phyloP scores from a whole-genome alignment of 2,329 filamentous ascomycete genomes.

The Scorias spongiosa region DNA sequence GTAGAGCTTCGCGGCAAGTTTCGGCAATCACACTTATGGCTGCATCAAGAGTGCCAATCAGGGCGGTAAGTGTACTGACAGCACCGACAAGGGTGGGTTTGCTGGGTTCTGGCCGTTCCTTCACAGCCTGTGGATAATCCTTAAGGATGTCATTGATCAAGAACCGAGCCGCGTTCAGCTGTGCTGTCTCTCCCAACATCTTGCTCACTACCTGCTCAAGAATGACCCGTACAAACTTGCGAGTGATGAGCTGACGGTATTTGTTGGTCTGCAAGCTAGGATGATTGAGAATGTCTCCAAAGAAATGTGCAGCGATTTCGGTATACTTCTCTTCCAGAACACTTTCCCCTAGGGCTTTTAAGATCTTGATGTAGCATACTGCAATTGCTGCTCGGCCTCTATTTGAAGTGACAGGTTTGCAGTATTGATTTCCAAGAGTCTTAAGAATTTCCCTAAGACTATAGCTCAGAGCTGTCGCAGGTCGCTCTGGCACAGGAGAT shows the following conservation, averaged over 20 bases:
- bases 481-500: constrained; percentile 62
- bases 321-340: constrained; percentile 73
- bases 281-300: constrained; percentile 65
- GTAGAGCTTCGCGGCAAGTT: constrained; percentile 64
- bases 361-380: constrained; percentile 69
- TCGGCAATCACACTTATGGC: constrained; percentile 70
- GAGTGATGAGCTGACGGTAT: constrained; percentile 70
- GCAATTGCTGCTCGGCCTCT: constrained; percentile 68
- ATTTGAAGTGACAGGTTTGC: constrained; percentile 63
- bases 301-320: constrained; percentile 65
- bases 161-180: constrained; percentile 64
- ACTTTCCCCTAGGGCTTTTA: constrained; percentile 64
- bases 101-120: constrained; percentile 73
- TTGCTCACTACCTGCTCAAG: constrained; percentile 71
- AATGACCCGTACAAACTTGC: constrained; percentile 70
- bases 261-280: constrained; percentile 65
- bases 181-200: constrained; percentile 78
- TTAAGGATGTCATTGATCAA: constrained; percentile 82
- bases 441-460: constrained; percentile 64
- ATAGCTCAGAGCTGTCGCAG: constrained; percentile 53
- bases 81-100: constrained; percentile 73
- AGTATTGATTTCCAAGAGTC: constrained; percentile 67
- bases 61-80: constrained; percentile 61
- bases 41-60: constrained; percentile 69
- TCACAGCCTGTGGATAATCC: constrained; percentile 80